Evolutionary conservation across 441 rosid genomes (phyloP), one percentile per base, ranked within the genome.

Genomic region (Populus hybrid): DNA sequence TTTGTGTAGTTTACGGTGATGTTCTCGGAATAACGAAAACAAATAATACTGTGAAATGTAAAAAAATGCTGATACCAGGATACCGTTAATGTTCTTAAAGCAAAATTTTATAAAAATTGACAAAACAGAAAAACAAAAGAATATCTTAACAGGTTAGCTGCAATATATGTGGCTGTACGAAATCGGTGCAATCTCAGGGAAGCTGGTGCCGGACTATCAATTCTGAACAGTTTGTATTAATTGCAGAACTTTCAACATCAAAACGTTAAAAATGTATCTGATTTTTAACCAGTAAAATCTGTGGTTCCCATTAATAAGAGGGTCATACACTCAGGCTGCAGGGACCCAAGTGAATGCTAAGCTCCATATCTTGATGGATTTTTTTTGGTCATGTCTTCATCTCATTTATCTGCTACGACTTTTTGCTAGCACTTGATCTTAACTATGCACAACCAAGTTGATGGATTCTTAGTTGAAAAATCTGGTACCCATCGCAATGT

Each of bases 181-280:
- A 8, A 21, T 7, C 26, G 11, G 21, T 45, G 24, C 12, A 59
- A n/a, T 21, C 26, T n/a, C 26, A 59, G 11, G 64, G 12, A 59
- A 23, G 64, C 12, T n/a, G 26, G n/a, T 59, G n/a, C 26, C 9
- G 4, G 64, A 8, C 26, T n/a, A 59, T 8, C 26, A n/a, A 59
- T 59, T n/a, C 64, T 8, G 1, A 2, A 59, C 64, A 8, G 26
- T 9, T 8, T 8, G 64, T 8, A n/a, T n/a, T 59, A 8, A n/a
- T 59, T 59, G 24, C 11, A n/a, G 10, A 59, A 8, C 24, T 7
- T 8, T 59, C 11, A 59, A 59, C n/a, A 59, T 53, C 8, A 18
- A 6, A 20, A 6, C 0, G 20, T 45, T 45, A 0, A 14, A 4
- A 0, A 14, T 0, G 18, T 18, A 18, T n/a, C 64, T n/a, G 24